phyloP scores from a whole-genome alignment of 2,329 filamentous ascomycete species.

The Huntiella bhutanensis region DNA sequence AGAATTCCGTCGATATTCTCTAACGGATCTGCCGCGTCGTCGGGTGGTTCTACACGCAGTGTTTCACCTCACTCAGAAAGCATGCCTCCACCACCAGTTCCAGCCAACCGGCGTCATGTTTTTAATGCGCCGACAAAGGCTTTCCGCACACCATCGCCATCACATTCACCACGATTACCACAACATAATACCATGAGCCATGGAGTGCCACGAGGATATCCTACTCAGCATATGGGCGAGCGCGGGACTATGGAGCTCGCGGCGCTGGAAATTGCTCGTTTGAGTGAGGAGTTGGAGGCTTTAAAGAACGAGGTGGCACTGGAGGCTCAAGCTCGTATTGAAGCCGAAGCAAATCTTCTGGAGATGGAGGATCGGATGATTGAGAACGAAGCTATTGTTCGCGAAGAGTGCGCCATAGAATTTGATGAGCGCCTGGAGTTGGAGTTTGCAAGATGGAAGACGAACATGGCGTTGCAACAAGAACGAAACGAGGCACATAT shows the following conservation, averaged over 20 bases:
- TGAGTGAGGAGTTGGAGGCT: slow-evolving; percentile 59
- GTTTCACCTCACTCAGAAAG: slow-evolving; percentile 1
- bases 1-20: slow-evolving; percentile 61
- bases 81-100: slow-evolving; percentile 5
- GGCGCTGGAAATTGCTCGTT: slow-evolving; percentile 60
- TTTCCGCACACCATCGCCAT: slow-evolving; percentile 2
- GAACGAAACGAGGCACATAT: slow-evolving; percentile 70
- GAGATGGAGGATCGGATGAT: slow-evolving; percentile 47
- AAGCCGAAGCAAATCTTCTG: slow-evolving; percentile 54
- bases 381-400: slow-evolving; percentile 61
- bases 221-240: slow-evolving; percentile 23
- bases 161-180: not conserved
- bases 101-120: slow-evolving; percentile 3
- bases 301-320: slow-evolving; percentile 49
- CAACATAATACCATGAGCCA: slow-evolving; percentile 16
- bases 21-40: not conserved
- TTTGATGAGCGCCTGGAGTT: slow-evolving; percentile 61
- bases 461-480: slow-evolving; percentile 55
- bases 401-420: slow-evolving; percentile 75
- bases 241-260: slow-evolving; percentile 66
- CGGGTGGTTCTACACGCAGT: slow-evolving; percentile 1
- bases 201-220: slow-evolving; percentile 11
- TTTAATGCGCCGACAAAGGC: slow-evolving; percentile 1
- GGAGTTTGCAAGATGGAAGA: slow-evolving; percentile 68
- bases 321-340: slow-evolving; percentile 49